These are phyloP conservation scores for Tuber microsphaerosporum DNA, from an alignment of 495 filamentous ascomycete species.

Conservation along the genomic window DNA sequence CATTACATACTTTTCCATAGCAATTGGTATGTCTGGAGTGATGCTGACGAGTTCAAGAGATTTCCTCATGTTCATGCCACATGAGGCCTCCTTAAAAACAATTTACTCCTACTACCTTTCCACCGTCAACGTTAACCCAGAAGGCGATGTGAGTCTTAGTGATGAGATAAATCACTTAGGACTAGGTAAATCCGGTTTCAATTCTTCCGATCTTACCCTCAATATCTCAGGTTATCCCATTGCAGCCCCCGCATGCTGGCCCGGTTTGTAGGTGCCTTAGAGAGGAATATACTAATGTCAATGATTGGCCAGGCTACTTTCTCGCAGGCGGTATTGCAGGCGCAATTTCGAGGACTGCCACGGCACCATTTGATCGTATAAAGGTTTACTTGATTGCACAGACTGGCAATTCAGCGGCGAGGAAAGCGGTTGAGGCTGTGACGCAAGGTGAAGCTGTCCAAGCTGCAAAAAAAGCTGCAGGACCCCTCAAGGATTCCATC, in stretches of 20 bases:
- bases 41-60: constrained; percentile 53
- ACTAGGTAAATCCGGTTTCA: constrained; percentile 75
- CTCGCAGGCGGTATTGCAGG: constrained; percentile 88
- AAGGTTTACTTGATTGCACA: constrained; percentile 97
- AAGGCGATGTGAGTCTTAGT: constrained; percentile 88
- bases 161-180: constrained; percentile 74
- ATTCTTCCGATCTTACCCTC: constrained; percentile 63
- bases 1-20: background rate
- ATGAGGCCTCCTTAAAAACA: constrained; percentile 63
- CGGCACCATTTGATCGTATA: constrained; percentile 89
- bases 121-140: constrained; percentile 79
- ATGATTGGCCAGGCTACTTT: constrained; percentile 72
- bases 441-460: constrained; percentile 63
- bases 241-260: constrained; percentile 25
- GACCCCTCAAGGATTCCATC: constrained; percentile 63
- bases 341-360: constrained; percentile 83
- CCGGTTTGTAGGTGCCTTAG: constrained; percentile 23
- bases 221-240: background rate
- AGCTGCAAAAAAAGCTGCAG: constrained; percentile 59
- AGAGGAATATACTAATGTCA: constrained; percentile 19
- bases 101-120: constrained; percentile 88
- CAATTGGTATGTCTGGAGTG: background rate
- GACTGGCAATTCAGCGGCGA: constrained; percentile 54
- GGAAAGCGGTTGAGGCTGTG: constrained; percentile 55
- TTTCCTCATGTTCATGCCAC: constrained; percentile 90